phyloP scores from a whole-genome alignment of 2,329 filamentous ascomycete species.

The Sclerotinia trifoliorum region DNA sequence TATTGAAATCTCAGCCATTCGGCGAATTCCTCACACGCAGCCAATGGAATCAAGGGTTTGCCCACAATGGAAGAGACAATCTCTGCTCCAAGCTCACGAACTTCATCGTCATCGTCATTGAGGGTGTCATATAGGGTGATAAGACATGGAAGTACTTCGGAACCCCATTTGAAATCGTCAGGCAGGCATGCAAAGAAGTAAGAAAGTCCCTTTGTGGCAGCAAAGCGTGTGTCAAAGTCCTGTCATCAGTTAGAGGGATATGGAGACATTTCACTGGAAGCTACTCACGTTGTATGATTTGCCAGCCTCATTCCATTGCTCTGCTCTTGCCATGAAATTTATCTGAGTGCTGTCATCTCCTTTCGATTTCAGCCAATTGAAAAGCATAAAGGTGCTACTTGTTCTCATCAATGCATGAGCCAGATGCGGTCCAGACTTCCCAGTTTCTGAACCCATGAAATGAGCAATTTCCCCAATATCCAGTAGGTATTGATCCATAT shows the following conservation, averaged over 20 bases:
- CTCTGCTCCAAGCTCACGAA: conserved; percentile 55
- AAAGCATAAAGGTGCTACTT: conserved; percentile 42
- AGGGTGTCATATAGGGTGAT: conserved; percentile 72
- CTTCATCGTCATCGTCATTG: conserved; percentile 89
- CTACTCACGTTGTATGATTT: conserved; percentile 49
- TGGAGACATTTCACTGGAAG: background rate
- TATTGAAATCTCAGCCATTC: conserved; percentile 24
- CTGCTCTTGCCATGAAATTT: conserved; percentile 47
- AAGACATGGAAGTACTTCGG: conserved; percentile 51
- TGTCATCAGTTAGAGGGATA: conserved; percentile 36
- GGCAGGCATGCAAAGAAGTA: conserved; percentile 44
- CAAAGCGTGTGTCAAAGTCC: conserved; percentile 64
- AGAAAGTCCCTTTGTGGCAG: conserved; percentile 57
- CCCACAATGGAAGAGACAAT: conserved; percentile 43
- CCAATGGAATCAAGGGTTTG: conserved; percentile 44
- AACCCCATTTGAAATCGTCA: background rate
- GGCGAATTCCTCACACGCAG: conserved; percentile 25
- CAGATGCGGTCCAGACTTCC: conserved; percentile 39
- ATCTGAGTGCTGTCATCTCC: conserved; percentile 23
- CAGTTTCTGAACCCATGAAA: conserved; percentile 6
- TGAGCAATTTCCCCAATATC: conserved; percentile 13
- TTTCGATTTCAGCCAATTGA: conserved; percentile 10
- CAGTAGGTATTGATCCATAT: conserved; percentile 16
- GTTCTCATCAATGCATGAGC: conserved; percentile 50
- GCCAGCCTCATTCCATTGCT: conserved; percentile 50